Conservation (phyloP, 2,329 filamentous ascomycete species). For the Pseudocercospora ulei region DNA sequence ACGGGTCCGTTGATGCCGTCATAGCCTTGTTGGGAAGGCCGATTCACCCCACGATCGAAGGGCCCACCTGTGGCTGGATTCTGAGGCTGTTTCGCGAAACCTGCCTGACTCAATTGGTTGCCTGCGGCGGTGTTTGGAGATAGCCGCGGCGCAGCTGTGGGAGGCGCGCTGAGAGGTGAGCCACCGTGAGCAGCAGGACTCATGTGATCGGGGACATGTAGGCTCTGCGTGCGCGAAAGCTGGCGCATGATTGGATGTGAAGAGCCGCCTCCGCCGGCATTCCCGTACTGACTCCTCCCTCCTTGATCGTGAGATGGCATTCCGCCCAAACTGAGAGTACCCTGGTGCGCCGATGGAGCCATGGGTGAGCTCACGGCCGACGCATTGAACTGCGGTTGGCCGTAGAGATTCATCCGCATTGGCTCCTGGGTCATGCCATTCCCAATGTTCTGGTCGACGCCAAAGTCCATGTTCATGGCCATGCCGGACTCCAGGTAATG, state of each 20-base stretch:
- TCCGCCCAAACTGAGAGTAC: constrained; percentile 27
- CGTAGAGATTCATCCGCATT: constrained; percentile 35
- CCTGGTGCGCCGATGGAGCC: constrained; percentile 17
- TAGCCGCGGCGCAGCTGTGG: constrained; percentile 8
- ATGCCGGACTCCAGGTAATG: constrained; percentile 37
- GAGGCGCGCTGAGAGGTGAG: constrained; percentile 19
- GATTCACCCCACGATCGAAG: constrained; percentile 29
- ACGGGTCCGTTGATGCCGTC: constrained; percentile 27
- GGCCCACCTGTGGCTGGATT: constrained; percentile 27
- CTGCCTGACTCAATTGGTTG: constrained; percentile 1
- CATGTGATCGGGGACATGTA: constrained; percentile 22
- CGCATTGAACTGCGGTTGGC: constrained; percentile 35
- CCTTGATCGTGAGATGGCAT: constrained; percentile 30
- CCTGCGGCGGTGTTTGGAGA: background rate
- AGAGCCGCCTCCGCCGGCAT: constrained; percentile 14
- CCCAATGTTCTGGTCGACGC: constrained; percentile 27
- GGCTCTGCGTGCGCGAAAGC: constrained; percentile 26
- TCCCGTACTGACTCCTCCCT: constrained; percentile 26
- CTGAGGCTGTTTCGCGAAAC: constrained; percentile 30
- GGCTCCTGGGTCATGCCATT: constrained; percentile 20
- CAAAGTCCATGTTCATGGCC: constrained; percentile 40
- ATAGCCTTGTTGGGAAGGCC: constrained; percentile 15
- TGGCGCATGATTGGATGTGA: constrained; percentile 18
- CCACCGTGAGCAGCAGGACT: constrained; percentile 22
- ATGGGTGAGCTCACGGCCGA: constrained; percentile 39